A percentile compares a stretch with the other conserved stretches of the same genome.
phyloP scores from a whole-genome alignment of 257 asterid genomes.

The Scutellaria baicalensis region DNA sequence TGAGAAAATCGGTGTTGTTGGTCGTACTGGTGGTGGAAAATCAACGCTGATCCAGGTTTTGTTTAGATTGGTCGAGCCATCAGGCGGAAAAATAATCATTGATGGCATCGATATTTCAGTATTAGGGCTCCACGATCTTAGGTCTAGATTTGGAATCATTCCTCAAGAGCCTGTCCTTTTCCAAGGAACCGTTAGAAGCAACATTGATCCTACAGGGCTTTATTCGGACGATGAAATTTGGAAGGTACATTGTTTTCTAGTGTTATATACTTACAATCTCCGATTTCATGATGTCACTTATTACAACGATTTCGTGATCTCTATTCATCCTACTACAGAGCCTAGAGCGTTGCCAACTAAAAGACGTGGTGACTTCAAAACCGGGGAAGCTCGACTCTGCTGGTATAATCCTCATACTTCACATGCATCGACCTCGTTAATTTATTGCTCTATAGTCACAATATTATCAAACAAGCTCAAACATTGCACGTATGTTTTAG shows the following conservation, averaged over 20 bases:
- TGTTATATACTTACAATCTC: too few relatives aligned
- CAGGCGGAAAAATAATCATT: constrained; percentile 62
- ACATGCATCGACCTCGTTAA: background rate
- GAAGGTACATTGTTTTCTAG: constrained; percentile 42
- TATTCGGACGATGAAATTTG: constrained; percentile 91
- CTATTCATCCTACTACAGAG: constrained; percentile 35
- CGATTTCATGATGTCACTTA: too few relatives aligned
- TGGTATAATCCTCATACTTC: constrained; percentile 31
- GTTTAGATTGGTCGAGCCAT: constrained; percentile 95
- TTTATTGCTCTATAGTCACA: background rate
- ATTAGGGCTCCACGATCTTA: constrained; percentile 89
- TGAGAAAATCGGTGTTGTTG: constrained; percentile 92
- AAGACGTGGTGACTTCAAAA: constrained; percentile 80
- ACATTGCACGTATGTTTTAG: constrained; percentile 17
- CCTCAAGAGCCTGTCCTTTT: constrained; percentile 99
- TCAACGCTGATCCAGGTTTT: constrained; percentile 89
- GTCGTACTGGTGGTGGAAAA: constrained; percentile 98
- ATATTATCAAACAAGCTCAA: too few relatives aligned
- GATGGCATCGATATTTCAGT: constrained; percentile 65
- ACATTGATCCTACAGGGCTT: constrained; percentile 75
- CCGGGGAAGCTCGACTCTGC: constrained; percentile 82
- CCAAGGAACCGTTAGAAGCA: constrained; percentile 95
- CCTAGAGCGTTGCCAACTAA: constrained; percentile 93
- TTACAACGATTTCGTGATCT: too few relatives aligned
- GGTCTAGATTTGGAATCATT: constrained; percentile 95